These are phyloP conservation scores for Aspergillus brasiliensis DNA, from an alignment of 2,329 filamentous ascomycete genomes.

Conservation along the genomic window DNA sequence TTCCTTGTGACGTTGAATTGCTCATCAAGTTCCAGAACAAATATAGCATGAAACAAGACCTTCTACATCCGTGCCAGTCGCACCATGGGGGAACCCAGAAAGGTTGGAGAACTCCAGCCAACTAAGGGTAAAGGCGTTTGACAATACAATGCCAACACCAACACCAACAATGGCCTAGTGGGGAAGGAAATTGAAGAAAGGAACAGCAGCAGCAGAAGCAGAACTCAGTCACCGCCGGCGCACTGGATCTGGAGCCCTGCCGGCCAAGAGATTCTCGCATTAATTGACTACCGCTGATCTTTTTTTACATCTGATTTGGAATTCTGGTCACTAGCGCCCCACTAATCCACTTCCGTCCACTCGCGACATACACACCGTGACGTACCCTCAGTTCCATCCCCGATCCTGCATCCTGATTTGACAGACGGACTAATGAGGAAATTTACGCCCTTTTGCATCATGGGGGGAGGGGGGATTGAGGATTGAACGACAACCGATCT, in stretches of 20 bases:
- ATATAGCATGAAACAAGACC: not conserved
- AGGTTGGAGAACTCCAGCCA: too few relatives aligned
- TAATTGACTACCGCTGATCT: constrained; percentile 8
- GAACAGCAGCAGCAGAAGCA: not conserved
- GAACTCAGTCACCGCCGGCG: not conserved
- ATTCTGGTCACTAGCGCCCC: constrained; percentile 18
- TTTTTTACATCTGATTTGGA: constrained; percentile 19
- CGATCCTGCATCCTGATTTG: constrained; percentile 13
- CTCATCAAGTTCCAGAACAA: not conserved
- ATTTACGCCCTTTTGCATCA: not conserved
- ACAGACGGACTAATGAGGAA: not conserved
- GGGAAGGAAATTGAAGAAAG: not conserved
- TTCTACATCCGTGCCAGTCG: not conserved
- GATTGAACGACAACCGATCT: not conserved
- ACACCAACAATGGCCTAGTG: not conserved
- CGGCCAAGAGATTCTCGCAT: constrained; percentile 1
- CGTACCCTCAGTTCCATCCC: constrained; percentile 12
- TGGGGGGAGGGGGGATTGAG: not conserved
- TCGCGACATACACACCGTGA: constrained; percentile 12
- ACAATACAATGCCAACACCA: not conserved
- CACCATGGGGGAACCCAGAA: not conserved
- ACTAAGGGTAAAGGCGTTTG: not conserved
- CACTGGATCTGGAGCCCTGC: not conserved
- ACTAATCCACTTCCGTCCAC: not conserved
- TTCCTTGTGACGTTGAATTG: not conserved